Evolutionary conservation across 1,139 yeast species (phyloP), one percentile per base, ranked within the genome.

Genomic region (Geotrichum armillariae): DNA sequence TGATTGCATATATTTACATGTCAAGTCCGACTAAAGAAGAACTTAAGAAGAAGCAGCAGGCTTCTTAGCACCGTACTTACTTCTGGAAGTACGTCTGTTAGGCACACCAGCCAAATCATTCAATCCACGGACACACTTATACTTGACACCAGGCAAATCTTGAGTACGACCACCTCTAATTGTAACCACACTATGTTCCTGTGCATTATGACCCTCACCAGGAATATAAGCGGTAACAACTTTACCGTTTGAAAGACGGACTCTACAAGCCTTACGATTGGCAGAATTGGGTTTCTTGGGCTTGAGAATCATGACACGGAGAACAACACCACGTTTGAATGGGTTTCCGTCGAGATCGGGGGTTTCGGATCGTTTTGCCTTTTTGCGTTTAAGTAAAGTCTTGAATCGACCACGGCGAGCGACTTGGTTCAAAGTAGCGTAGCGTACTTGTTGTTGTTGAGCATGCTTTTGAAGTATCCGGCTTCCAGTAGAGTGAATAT

Each of bases 201-300:
- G 98, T 38, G 95, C 93, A 65, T 93, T 93, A 70, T 94, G 99
- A 21, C 99, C 99, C 66, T 93, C 98, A 52, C 99, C 99, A 11
- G 98, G 97, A 54, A 94, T 93, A 67, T 91, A 90, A 2, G 97
- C 96, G 47, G 95, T 84, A 17, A 93, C 79, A 47, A 87, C 84
- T 59, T 83, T 85, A 31, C 99, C 99, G 63, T 88, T 93, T 17
- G 95, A 81, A 56, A 94, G 77, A 69, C 96, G 79, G 25, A 94
- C 99, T 74, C 98, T 85, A 60, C 95, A 90, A 50, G 95, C 96
- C 69, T 94, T 94, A 72, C 99, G 80, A 71, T 90, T 93, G 16
- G 99, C 97, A 43, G 98, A 93, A 72, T 94, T 94, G 43, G 99
- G 99, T 67, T 94, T 94, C 75, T 93, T 93, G 43, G 99, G 99